Percentiles rank a stretch among this genome's conserved stretches.
Conservation (phyloP, 192 early-diverging fungal genomes). For the Gamsiella multidivaricata region DNA sequence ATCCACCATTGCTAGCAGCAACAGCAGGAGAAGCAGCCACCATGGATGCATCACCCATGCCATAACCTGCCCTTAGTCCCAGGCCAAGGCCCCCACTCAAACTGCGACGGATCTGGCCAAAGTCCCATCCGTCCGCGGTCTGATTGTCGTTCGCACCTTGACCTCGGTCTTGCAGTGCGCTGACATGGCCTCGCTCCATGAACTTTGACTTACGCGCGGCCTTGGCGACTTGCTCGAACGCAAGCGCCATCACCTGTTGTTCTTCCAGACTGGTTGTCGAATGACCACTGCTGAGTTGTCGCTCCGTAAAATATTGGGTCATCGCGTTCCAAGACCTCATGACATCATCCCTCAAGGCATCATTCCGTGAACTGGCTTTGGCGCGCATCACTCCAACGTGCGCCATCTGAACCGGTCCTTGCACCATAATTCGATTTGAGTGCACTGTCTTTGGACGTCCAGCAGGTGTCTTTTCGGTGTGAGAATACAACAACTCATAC, state of each 20-base stretch:
- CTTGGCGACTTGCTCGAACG: slow-evolving; percentile 40
- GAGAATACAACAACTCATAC: slow-evolving; percentile 43
- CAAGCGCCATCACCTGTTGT: slow-evolving; percentile 8
- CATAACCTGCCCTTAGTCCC: background rate
- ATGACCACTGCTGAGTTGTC: background rate
- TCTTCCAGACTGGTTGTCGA: slow-evolving; percentile 1
- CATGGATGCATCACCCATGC: background rate
- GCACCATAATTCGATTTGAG: slow-evolving; percentile 15
- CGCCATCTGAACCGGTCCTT: slow-evolving; percentile 40
- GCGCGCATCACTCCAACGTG: slow-evolving; percentile 46
- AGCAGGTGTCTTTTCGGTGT: background rate
- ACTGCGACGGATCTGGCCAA: slow-evolving; percentile 9
- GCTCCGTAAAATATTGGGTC: slow-evolving; percentile 1
- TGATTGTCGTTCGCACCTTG: background rate
- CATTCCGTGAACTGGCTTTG: slow-evolving; percentile 14
- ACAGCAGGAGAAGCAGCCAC: background rate
- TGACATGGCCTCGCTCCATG: background rate
- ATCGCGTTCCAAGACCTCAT: slow-evolving; percentile 32
- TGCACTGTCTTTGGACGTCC: background rate
- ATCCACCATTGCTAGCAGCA: background rate
- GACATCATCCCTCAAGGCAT: slow-evolving; percentile 9
- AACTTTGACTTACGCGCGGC: slow-evolving; percentile 7
- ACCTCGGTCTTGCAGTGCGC: background rate
- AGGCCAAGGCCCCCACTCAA: slow-evolving; percentile 1
- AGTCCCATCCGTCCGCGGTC: slow-evolving; percentile 13